Conservation (phyloP, 352 stramenopile species). For the Globisporangium alternatum region DNA sequence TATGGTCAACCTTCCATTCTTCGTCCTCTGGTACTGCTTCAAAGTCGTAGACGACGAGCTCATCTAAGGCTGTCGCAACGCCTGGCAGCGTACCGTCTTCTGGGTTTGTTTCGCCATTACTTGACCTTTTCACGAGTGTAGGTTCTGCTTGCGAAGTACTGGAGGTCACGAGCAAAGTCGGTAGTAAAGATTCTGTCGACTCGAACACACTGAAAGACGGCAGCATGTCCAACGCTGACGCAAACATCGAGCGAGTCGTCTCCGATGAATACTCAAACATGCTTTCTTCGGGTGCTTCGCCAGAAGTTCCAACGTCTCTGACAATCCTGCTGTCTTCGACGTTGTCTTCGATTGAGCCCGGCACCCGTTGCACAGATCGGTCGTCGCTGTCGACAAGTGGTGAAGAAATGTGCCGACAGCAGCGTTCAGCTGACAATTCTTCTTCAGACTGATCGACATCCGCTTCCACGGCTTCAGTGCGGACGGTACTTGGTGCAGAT, state of each 20-base stretch:
- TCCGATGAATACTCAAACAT: slow-evolving; percentile 41
- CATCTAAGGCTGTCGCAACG: not conserved
- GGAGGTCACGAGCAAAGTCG: not conserved
- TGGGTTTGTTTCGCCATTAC: not conserved
- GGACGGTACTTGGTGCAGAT: not conserved
- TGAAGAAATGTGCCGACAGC: not conserved
- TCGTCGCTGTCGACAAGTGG: not conserved
- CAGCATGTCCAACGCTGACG: slow-evolving; percentile 33
- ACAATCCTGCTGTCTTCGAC: not conserved
- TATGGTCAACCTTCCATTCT: not conserved
- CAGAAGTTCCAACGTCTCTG: not conserved
- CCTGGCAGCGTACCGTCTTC: not conserved
- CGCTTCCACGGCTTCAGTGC: not conserved
- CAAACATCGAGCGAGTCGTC: slow-evolving; percentile 31
- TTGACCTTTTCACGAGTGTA: not conserved
- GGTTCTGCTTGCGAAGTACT: slow-evolving; percentile 10
- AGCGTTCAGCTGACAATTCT: not conserved
- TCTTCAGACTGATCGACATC: not conserved
- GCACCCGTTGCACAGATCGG: not conserved
- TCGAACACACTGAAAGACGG: slow-evolving; percentile 17
- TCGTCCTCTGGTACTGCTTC: not conserved
- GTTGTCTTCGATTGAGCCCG: not conserved
- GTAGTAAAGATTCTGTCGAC: not conserved
- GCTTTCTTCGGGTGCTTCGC: not conserved
- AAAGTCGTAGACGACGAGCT: not conserved